Evolutionary conservation across 345 rosid species (phyloP).

Genomic region (Gynandropsis gynandra): DNA sequence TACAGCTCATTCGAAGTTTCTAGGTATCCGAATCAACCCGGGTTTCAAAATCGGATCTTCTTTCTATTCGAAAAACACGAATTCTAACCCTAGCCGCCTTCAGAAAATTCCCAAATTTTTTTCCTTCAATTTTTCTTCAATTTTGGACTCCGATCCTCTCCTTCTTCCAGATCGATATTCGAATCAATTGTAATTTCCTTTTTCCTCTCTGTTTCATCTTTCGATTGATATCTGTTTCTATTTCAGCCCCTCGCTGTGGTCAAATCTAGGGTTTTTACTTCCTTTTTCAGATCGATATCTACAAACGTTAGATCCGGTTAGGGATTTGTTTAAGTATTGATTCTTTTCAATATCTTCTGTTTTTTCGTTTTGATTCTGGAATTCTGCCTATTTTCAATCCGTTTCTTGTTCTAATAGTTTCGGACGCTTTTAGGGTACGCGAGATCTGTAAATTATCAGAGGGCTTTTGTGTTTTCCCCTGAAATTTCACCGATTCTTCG

Average conservation of each 20-base stretch:
- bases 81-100: constrained; percentile 29
- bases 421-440: constrained; percentile 20
- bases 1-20: constrained; percentile 28
- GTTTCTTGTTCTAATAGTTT: constrained; percentile 7
- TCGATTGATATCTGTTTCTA: constrained; percentile 26
- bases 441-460: constrained; percentile 22
- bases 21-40: constrained; percentile 34
- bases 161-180: constrained; percentile 18
- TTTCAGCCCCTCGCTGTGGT: constrained; percentile 17
- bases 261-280: constrained; percentile 24
- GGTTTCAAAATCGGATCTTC: constrained; percentile 29
- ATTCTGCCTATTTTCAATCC: constrained; percentile 5
- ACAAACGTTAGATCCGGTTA: constrained; percentile 21
- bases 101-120: constrained; percentile 20
- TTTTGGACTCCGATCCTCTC: constrained; percentile 20
- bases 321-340: background rate
- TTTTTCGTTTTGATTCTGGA: constrained; percentile 19
- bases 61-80: constrained; percentile 28
- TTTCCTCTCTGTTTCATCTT: constrained; percentile 16
- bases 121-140: constrained; percentile 11
- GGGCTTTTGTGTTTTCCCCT: constrained; percentile 8
- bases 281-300: constrained; percentile 18
- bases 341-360: background rate
- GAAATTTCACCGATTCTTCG: constrained; percentile 4
- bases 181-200: constrained; percentile 22